Conservation (phyloP, 306 rosid species). For the Arachis hypogaea region DNA sequence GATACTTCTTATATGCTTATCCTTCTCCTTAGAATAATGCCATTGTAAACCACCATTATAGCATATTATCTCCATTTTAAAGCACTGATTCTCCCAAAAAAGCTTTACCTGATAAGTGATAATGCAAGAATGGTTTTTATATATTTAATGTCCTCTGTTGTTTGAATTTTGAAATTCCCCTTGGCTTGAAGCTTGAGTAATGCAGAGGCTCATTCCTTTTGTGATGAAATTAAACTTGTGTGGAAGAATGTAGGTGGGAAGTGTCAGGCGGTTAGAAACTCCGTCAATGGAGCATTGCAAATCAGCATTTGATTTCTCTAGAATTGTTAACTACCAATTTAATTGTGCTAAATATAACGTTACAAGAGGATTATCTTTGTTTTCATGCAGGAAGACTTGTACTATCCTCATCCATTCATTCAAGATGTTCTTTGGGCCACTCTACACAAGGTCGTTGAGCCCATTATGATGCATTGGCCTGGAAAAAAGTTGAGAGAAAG, state of each 20-base stretch:
- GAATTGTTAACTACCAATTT: slow-evolving; percentile 30
- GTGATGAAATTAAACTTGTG: slow-evolving; percentile 17
- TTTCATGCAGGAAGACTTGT: slow-evolving; percentile 78
- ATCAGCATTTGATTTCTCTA: slow-evolving; percentile 29
- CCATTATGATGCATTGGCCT: slow-evolving; percentile 83
- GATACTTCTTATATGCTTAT: slow-evolving; percentile 20
- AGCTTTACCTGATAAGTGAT: slow-evolving; percentile 11
- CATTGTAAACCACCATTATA: slow-evolving; percentile 7
- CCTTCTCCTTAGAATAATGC: slow-evolving; percentile 21
- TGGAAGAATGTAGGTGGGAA: slow-evolving; percentile 4
- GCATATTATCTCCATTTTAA: slow-evolving; percentile 11
- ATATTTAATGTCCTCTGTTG: neutral
- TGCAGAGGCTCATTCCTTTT: neutral
- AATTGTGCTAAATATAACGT: slow-evolving; percentile 32
- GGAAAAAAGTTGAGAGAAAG: slow-evolving; percentile 81
- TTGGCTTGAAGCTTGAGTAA: slow-evolving; percentile 26
- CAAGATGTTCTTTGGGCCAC: slow-evolving; percentile 90
- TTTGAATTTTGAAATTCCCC: neutral
- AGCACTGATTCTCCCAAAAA: neutral
- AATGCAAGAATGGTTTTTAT: neutral
- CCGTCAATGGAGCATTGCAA: neutral
- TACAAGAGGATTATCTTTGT: slow-evolving; percentile 36
- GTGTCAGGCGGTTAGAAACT: slow-evolving; percentile 20
- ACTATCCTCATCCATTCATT: slow-evolving; percentile 85
- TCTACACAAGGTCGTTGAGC: slow-evolving; percentile 73